phyloP scores from a whole-genome alignment of 73 alveolate species.

The Urostyla sp. region DNA sequence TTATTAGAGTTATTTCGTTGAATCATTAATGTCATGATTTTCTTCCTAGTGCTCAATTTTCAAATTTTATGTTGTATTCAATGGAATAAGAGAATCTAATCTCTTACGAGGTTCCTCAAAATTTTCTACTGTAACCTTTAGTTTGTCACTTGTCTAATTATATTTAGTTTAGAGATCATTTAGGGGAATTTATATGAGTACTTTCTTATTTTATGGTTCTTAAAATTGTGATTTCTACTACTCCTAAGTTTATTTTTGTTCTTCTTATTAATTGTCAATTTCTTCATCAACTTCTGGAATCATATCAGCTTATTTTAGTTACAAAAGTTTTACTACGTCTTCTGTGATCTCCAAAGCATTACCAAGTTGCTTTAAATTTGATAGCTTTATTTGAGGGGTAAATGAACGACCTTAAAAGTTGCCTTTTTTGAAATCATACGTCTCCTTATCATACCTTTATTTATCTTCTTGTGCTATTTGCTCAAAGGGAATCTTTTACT shows the following conservation, averaged over 20 bases:
- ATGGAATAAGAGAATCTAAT: no score
- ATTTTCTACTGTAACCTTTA: no score
- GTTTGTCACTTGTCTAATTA: no score
- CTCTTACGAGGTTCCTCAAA: no score
- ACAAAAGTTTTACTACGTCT: neutral
- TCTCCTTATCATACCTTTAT: slow-evolving; percentile 46
- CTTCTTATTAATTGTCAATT: slow-evolving; percentile 30
- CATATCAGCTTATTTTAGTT: neutral
- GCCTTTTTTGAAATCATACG: slow-evolving; percentile 22
- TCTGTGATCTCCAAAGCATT: slow-evolving; percentile 28
- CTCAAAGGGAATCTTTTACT: slow-evolving; percentile 47
- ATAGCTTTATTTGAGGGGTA: slow-evolving; percentile 27
- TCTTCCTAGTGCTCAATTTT: no score
- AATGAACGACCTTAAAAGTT: slow-evolving; percentile 25
- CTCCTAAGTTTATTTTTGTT: neutral
- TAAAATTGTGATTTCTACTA: no score
- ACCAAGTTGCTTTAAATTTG: slow-evolving; percentile 9
- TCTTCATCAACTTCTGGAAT: slow-evolving; percentile 1
- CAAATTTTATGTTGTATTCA: no score
- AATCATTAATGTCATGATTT: no score
- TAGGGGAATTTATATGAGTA: no score
- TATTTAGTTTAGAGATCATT: no score
- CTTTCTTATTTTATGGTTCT: no score
- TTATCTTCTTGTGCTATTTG: slow-evolving; percentile 42
- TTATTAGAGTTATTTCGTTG: no score